A percentile compares a stretch with the other conserved stretches of the same genome.
Evolutionary conservation across 2,329 filamentous ascomycete species (phyloP).

Genomic region (Aspergillus tanneri): DNA sequence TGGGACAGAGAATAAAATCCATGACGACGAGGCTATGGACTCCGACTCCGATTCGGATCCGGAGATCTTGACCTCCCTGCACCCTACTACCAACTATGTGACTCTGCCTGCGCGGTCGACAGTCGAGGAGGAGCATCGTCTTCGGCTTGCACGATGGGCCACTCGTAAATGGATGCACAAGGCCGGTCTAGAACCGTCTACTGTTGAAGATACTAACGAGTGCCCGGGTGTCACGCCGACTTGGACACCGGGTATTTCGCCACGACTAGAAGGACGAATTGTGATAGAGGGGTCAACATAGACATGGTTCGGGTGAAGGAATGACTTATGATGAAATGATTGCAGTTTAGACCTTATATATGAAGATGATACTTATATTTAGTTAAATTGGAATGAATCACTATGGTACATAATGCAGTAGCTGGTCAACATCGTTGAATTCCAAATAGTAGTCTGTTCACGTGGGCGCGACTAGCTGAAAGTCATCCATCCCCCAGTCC

Average conservation of each 20-base stretch:
- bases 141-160: conserved; percentile 66
- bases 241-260: conserved; percentile 80
- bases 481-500: too few species aligned
- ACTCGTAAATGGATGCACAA: conserved; percentile 71
- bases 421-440: too few species aligned
- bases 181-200: conserved; percentile 59
- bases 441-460: too few species aligned
- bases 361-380: too few species aligned
- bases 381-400: too few species aligned
- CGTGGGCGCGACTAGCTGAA: too few species aligned
- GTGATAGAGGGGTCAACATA: conserved; percentile 23
- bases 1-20: too few species aligned
- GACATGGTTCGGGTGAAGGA: not conserved
- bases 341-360: too few species aligned
- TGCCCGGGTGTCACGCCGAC: conserved; percentile 60
- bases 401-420: too few species aligned
- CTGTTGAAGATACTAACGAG: conserved; percentile 51
- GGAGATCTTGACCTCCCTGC: conserved; percentile 38
- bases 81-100: conserved; percentile 37
- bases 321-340: conserved; percentile 9
- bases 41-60: conserved; percentile 45
- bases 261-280: conserved; percentile 75
- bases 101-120: conserved; percentile 40
- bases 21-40: conserved; percentile 44
- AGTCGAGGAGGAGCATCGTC: conserved; percentile 55